Conservation (phyloP, 2,329 filamentous ascomycete genomes). For the Apiospora phragmitis region DNA sequence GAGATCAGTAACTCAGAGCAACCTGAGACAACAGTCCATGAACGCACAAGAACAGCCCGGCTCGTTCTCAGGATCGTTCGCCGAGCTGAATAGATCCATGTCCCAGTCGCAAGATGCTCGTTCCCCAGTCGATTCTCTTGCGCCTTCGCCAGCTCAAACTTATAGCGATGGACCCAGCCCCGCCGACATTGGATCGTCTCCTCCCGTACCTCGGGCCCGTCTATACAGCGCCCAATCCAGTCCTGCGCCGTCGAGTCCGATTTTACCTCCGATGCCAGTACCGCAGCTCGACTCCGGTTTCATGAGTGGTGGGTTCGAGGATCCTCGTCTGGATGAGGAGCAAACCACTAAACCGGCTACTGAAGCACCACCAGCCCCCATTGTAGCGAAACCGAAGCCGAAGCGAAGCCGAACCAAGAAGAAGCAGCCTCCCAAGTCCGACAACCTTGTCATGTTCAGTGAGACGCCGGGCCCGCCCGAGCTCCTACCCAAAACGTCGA, state of each 20-base stretch:
- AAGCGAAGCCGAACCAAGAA: constrained; percentile 36
- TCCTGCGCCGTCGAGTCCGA: constrained; percentile 78
- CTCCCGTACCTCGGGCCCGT: constrained; percentile 70
- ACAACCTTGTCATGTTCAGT: constrained; percentile 20
- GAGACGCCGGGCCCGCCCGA: constrained; percentile 46
- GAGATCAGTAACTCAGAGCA: constrained; percentile 44
- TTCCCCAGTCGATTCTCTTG: constrained; percentile 54
- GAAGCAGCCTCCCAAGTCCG: constrained; percentile 20
- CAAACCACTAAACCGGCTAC: constrained; percentile 46
- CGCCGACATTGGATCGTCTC: constrained; percentile 84
- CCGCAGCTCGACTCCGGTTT: constrained; percentile 77
- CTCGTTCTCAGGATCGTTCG: constrained; percentile 27
- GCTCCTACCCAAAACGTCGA: constrained; percentile 41
- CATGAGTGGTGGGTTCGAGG: constrained; percentile 76
- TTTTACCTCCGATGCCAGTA: constrained; percentile 63
- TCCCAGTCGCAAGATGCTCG: constrained; percentile 51
- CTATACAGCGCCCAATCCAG: constrained; percentile 54
- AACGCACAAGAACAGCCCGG: constrained; percentile 51
- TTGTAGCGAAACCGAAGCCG: constrained; percentile 34
- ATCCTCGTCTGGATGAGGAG: constrained; percentile 60
- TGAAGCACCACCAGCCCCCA: constrained; percentile 28
- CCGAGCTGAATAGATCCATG: constrained; percentile 39
- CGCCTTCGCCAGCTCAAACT: constrained; percentile 48
- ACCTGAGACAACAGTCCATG: constrained; percentile 61
- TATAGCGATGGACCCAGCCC: constrained; percentile 66